A percentile compares a stretch with the other conserved stretches of the same genome.
Conservation (phyloP, 345 rosid genomes). For the Murraya koenigii region DNA sequence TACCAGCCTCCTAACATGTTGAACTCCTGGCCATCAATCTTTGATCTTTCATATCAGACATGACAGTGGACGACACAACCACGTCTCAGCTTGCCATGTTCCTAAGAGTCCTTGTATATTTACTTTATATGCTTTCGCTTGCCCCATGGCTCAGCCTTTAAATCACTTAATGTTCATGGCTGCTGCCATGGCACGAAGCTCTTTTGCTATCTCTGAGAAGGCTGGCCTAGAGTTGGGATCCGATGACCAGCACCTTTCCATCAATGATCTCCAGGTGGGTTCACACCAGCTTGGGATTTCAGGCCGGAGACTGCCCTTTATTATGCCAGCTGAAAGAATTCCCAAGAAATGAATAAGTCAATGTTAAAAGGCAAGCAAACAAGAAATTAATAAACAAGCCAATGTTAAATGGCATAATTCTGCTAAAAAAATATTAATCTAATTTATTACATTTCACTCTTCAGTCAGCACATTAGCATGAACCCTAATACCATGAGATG, state of each 20-base stretch:
- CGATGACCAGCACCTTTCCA: conserved; percentile 52
- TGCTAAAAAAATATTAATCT: background rate
- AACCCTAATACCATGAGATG: background rate
- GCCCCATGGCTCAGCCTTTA: background rate
- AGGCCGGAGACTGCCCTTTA: conserved; percentile 34
- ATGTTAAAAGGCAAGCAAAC: too few relatives aligned
- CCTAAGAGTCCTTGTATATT: background rate
- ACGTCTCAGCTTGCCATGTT: conserved; percentile 10
- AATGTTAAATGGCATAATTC: background rate
- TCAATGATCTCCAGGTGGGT: conserved; percentile 44
- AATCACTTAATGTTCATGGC: conserved; percentile 32
- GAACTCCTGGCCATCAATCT: too few relatives aligned
- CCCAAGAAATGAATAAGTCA: background rate
- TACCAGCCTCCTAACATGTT: too few relatives aligned
- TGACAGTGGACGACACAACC: conserved; percentile 6
- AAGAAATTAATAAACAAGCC: background rate
- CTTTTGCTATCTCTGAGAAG: conserved; percentile 39
- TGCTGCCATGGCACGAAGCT: conserved; percentile 39
- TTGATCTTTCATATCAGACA: background rate
- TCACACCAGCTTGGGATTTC: conserved; percentile 45
- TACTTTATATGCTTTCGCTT: background rate
- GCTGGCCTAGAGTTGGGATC: conserved; percentile 43
- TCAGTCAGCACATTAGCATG: background rate
- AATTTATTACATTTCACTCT: background rate
- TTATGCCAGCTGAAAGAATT: conserved; percentile 36